Evolutionary conservation across 2,329 filamentous ascomycete genomes (phyloP), one percentile per base, ranked within the genome.

Genomic region (Aspergillus fructus): DNA sequence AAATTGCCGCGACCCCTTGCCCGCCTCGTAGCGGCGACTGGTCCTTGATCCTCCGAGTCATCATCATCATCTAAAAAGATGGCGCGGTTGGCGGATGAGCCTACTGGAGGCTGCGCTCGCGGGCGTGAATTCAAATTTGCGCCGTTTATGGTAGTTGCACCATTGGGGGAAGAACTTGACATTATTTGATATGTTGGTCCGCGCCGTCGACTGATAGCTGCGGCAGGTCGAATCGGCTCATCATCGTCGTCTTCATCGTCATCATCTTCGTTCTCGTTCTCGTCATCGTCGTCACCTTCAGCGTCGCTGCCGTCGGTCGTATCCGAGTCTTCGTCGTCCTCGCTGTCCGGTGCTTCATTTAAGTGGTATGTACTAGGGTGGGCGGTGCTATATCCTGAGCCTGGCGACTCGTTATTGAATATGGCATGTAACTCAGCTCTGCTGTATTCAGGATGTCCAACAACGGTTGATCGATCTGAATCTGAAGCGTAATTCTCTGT

Each of bases 391-490:
- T 53, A 49, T 39, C 66, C 64, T 8, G 63, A 61, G n/a, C 55
- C 59, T 48, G 62, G 59, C 17, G 53, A 54, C 9, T 62, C 62
- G 15, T 62, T 53, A n/a, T 62, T 53, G 9, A 53, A 45, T n/a
- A 50, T 50, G 9, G 49, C 39, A 4, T 54, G 39, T 23, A 54
- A 41, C 17, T 40, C 15, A 24, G 61, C 57, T 9, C 40, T 49
- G 46, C 19, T 58, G 19, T 59, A 60, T 9, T 60, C 59, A 49
- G 56, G 59, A 49, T 57, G 62, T 33, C 65, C 71, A 19, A 74
- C 67, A 23, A 74, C 66, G 4, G 72, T 74, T 24, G 68, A 72
- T 58, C 58, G 67, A 56, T 71, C 71, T 7, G 72, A 73, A 23
- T 67, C 65, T 15, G 66, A 68, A 21, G 63, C 64, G 30, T 66